Evolutionary conservation across 2,329 filamentous ascomycete species (phyloP), one percentile per base, ranked within the genome.

Genomic region (Aspergillus pseudoterreus): DNA sequence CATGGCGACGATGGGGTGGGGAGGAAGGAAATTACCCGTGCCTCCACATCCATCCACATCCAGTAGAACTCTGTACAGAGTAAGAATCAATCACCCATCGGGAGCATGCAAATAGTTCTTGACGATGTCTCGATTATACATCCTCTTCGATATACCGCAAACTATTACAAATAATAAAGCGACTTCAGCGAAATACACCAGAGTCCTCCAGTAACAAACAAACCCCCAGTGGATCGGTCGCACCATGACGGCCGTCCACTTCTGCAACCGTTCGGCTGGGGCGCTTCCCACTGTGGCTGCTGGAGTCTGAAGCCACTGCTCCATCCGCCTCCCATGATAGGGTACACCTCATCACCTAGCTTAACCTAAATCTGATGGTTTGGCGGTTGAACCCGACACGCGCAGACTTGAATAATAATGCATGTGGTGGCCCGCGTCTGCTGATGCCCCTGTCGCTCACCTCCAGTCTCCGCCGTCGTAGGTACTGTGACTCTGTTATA

Each of bases 281-380:
- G 53, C 50, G 50, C 45, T 50, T 41, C 33, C 35, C 35, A 38
- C 35, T n/a, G 35, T 38, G 35, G 35, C 35, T 38, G 44, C 42
- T 43, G 45, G 36, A 43, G 27, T 35, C 35, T 17, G 39, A 48
- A 35, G 47, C 47, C 47, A 49, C 43, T 38, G 43, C 35, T 19
- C 39, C 19, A 17, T 42, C 14, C 19, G 36, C 14, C 49, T 4
- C 43, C 50, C 47, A 32, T 58, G 51, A 58, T 56, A 52, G 55
- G 55, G 53, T 42, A 59, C 57, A 58, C 27, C 50, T 59, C 47
- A 49, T 48, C 50, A 50, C 46, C 52, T 58, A 58, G 54, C 50
- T 50, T 45, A 50, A 51, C 45, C 57, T 53, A 41, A 52, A 17
- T 42, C 17, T 17, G 4, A n/a, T 42, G 19, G 43, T 45, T 55